Evolutionary conservation across 805 yeast genomes (phyloP).

Genomic region (Candida ovalis): DNA sequence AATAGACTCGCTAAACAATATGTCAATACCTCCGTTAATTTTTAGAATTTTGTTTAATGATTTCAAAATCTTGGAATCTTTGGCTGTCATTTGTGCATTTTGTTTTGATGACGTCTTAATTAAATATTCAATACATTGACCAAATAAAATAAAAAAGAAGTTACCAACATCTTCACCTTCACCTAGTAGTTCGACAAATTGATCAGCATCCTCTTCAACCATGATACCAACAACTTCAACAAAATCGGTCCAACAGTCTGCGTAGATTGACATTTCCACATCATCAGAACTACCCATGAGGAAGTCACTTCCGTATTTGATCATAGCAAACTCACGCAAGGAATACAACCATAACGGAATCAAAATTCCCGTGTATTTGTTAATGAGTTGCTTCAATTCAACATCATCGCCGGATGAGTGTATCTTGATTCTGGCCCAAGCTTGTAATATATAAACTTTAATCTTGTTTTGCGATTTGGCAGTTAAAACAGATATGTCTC

Average conservation of each 20-base stretch:
- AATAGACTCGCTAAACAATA: constrained; percentile 61
- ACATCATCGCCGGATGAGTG: constrained; percentile 31
- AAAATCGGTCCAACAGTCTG: constrained; percentile 69
- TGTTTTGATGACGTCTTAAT: constrained; percentile 36
- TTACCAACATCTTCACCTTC: constrained; percentile 55
- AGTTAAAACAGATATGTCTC: constrained; percentile 48
- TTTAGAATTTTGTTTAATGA: constrained; percentile 56
- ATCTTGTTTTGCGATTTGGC: constrained; percentile 47
- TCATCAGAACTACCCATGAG: constrained; percentile 37
- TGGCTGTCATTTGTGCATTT: constrained; percentile 14
- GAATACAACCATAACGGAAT: constrained; percentile 78
- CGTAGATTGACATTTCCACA: constrained; percentile 43
- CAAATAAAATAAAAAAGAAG: constrained; percentile 75
- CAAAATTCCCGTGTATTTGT: constrained; percentile 54
- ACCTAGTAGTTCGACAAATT: constrained; percentile 45
- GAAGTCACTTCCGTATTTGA: constrained; percentile 46
- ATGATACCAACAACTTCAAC: constrained; percentile 71
- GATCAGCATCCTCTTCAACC: constrained; percentile 45
- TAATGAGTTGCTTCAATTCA: constrained; percentile 47
- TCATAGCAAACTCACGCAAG: constrained; percentile 67
- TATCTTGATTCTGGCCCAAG: constrained; percentile 66
- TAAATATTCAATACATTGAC: constrained; percentile 77
- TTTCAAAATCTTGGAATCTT: constrained; percentile 35
- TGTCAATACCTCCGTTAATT: constrained; percentile 51
- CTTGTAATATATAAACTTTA: constrained; percentile 57